phyloP scores from a whole-genome alignment of 768 basidiomycete species.

The Pulveroboletus frians region DNA sequence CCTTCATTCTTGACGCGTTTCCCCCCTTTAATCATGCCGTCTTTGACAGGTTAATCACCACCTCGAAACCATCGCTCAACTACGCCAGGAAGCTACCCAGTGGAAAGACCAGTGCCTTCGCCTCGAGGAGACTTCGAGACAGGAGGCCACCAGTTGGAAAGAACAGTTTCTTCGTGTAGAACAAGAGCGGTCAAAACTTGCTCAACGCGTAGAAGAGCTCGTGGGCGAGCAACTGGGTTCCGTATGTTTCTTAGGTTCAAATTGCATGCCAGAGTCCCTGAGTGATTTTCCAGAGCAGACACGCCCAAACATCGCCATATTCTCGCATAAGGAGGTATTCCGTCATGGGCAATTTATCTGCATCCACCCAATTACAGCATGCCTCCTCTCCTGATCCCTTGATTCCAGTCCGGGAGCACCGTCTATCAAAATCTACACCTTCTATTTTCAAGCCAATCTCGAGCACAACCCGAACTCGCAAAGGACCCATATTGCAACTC shows the following conservation, averaged over 20 bases:
- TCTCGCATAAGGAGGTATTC: conserved; percentile 32
- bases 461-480: conserved; percentile 6
- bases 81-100: conserved; percentile 59
- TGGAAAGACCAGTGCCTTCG: conserved; percentile 66
- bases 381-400: conserved; percentile 15
- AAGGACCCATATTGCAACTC: conserved; percentile 16
- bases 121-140: conserved; percentile 41
- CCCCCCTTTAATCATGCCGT: background rate
- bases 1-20: background rate
- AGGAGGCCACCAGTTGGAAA: conserved; percentile 66
- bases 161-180: conserved; percentile 75
- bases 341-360: conserved; percentile 21
- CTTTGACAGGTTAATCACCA: conserved; percentile 51
- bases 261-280: background rate
- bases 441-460: conserved; percentile 23
- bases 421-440: conserved; percentile 30
- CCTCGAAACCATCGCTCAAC: conserved; percentile 52
- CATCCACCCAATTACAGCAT: conserved; percentile 22
- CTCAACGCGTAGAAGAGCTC: conserved; percentile 55
- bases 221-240: conserved; percentile 41
- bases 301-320: conserved; percentile 20
- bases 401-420: conserved; percentile 27
- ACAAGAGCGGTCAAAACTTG: conserved; percentile 55
- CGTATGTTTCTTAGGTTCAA: conserved; percentile 30
- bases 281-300: conserved; percentile 11